Conservation (phyloP, 2,329 filamentous ascomycete genomes). For the Cercospora nicotianae region DNA sequence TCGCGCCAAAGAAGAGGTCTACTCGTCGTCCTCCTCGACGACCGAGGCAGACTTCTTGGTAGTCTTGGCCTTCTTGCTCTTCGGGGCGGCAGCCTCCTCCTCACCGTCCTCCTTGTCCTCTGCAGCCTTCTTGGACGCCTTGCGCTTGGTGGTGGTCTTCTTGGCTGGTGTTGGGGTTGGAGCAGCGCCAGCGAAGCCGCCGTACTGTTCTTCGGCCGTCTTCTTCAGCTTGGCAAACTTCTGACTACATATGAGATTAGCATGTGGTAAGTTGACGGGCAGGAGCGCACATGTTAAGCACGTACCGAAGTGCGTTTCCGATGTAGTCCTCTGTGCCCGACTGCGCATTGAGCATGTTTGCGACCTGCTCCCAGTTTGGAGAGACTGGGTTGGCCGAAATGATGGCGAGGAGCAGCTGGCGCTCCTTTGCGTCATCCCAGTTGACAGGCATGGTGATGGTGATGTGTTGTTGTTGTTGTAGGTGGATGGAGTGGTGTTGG, state of each 20-base stretch:
- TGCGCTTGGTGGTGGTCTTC: background rate
- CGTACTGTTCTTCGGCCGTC: conserved; percentile 19
- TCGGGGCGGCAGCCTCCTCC: background rate
- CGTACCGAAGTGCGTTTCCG: conserved; percentile 24
- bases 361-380: conserved; percentile 27
- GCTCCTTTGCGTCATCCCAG: conserved; percentile 19
- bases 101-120: background rate
- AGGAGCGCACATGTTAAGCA: background rate
- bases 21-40: background rate
- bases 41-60: background rate
- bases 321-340: conserved; percentile 20
- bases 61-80: background rate
- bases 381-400: conserved; percentile 7
- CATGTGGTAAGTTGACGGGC: background rate
- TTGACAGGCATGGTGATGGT: conserved; percentile 11
- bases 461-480: conserved; percentile 1
- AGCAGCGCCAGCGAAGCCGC: conserved; percentile 14
- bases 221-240: conserved; percentile 31
- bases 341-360: conserved; percentile 19
- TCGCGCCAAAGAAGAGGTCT: background rate
- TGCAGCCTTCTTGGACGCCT: background rate
- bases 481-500: background rate
- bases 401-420: conserved; percentile 18
- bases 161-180: conserved; percentile 13
- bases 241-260: conserved; percentile 19